A percentile compares a stretch with the other conserved stretches of the same genome.
These are phyloP conservation scores for Mycosphaerella arachidis DNA, from an alignment of 2,329 filamentous ascomycete species.

Conservation along the genomic window DNA sequence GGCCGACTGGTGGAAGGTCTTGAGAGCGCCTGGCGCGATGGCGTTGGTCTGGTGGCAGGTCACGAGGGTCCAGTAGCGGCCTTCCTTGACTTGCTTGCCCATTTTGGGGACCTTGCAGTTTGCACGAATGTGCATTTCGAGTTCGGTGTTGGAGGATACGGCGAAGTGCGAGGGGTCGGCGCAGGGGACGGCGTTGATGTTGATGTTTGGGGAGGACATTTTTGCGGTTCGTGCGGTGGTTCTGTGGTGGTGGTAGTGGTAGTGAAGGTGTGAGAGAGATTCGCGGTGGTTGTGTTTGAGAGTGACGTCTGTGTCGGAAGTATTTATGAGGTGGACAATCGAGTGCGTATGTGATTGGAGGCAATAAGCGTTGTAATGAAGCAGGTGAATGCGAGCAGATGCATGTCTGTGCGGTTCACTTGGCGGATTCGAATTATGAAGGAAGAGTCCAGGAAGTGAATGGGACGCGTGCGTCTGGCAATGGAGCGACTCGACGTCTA, in stretches of 20 bases:
- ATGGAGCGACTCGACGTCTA: background rate
- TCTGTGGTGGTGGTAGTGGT: background rate
- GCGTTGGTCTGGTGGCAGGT: background rate
- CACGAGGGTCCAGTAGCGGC: background rate
- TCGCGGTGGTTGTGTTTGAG: background rate
- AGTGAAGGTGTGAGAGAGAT: background rate
- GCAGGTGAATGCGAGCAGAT: background rate
- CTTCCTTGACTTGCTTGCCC: background rate
- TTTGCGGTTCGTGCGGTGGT: background rate
- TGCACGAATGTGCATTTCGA: background rate
- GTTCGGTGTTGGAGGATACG: background rate
- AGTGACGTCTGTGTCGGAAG: background rate
- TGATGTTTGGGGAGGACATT: background rate
- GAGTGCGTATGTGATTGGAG: background rate
- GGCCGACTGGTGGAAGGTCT: background rate
- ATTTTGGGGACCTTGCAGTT: background rate
- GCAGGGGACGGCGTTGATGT: background rate
- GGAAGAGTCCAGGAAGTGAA: background rate
- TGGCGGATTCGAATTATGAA: background rate
- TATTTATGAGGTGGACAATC: background rate
- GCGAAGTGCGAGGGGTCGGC: background rate
- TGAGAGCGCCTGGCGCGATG: background rate
- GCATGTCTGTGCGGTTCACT: background rate
- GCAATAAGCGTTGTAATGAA: background rate
- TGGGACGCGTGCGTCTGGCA: background rate